Conservation (phyloP, 352 stramenopile genomes). For the Thraustotheca clavata region DNA sequence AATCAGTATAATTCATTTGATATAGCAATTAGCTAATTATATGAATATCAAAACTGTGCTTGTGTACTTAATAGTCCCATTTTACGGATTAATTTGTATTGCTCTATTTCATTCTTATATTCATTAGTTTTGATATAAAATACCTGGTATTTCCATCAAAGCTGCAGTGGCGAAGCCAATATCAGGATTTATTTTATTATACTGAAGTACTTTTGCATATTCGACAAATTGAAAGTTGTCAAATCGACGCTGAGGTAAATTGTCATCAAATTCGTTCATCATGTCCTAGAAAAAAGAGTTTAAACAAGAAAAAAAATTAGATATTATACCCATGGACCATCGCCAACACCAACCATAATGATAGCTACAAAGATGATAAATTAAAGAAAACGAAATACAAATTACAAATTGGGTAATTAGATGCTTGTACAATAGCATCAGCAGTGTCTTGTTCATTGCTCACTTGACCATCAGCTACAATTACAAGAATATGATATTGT, state of each 20-base stretch:
- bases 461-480: constrained; percentile 81
- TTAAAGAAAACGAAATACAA: constrained; percentile 12
- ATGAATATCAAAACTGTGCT: background rate
- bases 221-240: constrained; percentile 81
- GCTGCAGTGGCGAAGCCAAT: constrained; percentile 53
- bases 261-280: constrained; percentile 58
- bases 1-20: background rate
- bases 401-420: constrained; percentile 62
- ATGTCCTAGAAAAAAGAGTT: too few relatives aligned
- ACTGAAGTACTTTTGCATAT: constrained; percentile 42
- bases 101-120: constrained; percentile 16
- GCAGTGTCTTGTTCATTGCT: constrained; percentile 83
- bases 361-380: constrained; percentile 34
- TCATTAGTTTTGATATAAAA: too few relatives aligned
- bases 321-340: constrained; percentile 65
- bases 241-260: constrained; percentile 45
- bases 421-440: constrained; percentile 69
- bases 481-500: constrained; percentile 80
- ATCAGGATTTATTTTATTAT: constrained; percentile 43
- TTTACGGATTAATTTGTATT: constrained; percentile 20
- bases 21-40: background rate
- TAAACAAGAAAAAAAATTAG: too few relatives aligned
- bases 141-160: constrained; percentile 57
- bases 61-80: constrained; percentile 11
- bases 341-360: constrained; percentile 59